A percentile compares a stretch with the other conserved stretches of the same genome.
Conservation (phyloP, 2,329 filamentous ascomycete genomes). For the Metarhizium album region DNA sequence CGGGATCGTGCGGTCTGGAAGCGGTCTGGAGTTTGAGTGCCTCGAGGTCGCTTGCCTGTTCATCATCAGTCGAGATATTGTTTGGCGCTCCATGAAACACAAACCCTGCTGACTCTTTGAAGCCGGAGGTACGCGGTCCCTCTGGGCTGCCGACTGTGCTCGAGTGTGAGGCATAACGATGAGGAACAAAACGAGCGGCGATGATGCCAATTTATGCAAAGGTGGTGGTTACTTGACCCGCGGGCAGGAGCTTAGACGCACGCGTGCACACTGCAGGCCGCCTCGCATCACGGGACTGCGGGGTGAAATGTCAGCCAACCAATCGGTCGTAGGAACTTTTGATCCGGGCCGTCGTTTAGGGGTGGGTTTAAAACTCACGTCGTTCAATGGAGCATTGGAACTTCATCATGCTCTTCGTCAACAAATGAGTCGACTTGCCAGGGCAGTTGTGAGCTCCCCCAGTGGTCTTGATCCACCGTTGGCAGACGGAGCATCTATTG, state of each 20-base stretch:
- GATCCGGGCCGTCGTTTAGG: no score
- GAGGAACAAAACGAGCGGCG: background rate
- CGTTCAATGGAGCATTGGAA: background rate
- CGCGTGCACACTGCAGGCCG: no score
- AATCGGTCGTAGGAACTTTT: no score
- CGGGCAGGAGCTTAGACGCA: no score
- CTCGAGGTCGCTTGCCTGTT: background rate
- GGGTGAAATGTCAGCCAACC: no score
- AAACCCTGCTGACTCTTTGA: background rate
- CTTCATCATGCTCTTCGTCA: background rate
- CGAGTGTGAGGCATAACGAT: slow-evolving; percentile 6
- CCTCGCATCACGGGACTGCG: no score
- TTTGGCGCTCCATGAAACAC: slow-evolving; percentile 3
- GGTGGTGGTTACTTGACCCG: no score
- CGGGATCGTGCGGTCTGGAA: background rate
- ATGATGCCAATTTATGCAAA: background rate
- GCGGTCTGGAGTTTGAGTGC: background rate
- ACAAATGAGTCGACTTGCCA: background rate
- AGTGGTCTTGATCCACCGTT: background rate
- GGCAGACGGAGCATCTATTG: background rate
- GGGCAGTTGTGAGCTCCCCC: background rate
- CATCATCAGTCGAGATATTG: background rate
- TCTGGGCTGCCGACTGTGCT: slow-evolving; percentile 5
- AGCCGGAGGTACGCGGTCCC: background rate
- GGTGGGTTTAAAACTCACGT: no score